Conservation (phyloP, 2,329 filamentous ascomycete genomes). For the Aspergillus ochraceus region DNA sequence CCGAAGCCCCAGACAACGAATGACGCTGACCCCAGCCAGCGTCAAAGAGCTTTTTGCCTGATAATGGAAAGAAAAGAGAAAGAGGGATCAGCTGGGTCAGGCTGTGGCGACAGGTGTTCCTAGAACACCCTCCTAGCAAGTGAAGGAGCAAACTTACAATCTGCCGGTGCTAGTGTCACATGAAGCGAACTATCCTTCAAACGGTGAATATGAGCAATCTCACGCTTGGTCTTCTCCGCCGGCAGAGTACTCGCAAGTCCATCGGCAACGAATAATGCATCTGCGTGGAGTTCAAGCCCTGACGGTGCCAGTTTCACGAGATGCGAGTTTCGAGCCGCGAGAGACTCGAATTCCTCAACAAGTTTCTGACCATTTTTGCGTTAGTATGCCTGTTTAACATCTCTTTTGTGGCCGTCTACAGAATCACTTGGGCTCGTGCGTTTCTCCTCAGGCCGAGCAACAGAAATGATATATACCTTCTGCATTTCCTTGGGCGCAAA, state of each 20-base stretch:
- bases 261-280: conserved; percentile 29
- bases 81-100: background rate
- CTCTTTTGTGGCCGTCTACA: too few species aligned
- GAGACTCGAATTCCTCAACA: conserved; percentile 18
- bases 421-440: too few species aligned
- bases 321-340: conserved; percentile 28
- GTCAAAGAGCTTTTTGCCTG: conserved; percentile 62
- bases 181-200: conserved; percentile 71
- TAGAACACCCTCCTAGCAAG: too few species aligned
- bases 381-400: background rate
- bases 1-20: conserved; percentile 54
- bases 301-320: conserved; percentile 28
- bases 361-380: conserved; percentile 22
- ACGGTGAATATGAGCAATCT: conserved; percentile 77
- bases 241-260: conserved; percentile 18
- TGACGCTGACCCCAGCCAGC: conserved; percentile 76
- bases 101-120: background rate
- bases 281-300: conserved; percentile 23
- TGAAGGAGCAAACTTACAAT: conserved; percentile 51
- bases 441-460: too few species aligned
- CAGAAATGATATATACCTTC: conserved; percentile 20
- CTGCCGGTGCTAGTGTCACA: conserved; percentile 73
- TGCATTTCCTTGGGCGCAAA: conserved; percentile 22
- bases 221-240: conserved; percentile 53
- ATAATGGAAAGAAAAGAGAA: background rate